Evolutionary conservation across 2,329 filamentous ascomycete genomes (phyloP).

Genomic region (Fusarium solani-melongenae): DNA sequence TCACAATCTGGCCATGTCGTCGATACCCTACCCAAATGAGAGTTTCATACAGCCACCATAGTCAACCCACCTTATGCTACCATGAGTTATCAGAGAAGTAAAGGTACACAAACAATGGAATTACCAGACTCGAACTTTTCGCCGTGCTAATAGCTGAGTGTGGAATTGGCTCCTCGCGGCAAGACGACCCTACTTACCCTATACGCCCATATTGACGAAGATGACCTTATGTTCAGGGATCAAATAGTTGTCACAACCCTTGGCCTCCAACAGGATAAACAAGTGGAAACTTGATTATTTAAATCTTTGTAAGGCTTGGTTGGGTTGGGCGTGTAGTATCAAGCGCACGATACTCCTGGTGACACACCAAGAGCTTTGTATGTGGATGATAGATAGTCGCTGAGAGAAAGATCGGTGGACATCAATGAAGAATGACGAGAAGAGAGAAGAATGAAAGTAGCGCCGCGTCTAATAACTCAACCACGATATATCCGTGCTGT

Average conservation of each 20-base stretch:
- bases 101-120: too few species aligned
- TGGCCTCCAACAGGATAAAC: not conserved
- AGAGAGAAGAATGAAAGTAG: not conserved
- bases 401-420: not conserved
- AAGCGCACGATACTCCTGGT: not conserved
- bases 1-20: not conserved
- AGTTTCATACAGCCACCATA: not conserved
- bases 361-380: not conserved
- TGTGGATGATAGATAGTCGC: not conserved
- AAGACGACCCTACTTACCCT: not conserved
- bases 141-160: not conserved
- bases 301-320: rapidly evolving
- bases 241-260: not conserved
- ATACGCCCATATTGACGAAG: not conserved
- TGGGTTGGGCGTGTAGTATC: not conserved
- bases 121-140: not conserved
- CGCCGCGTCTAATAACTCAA: rapidly evolving
- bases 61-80: not conserved
- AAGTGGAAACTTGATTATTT: rapidly evolving
- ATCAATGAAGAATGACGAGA: not conserved
- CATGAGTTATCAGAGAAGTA: rapidly evolving
- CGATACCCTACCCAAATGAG: rapidly evolving
- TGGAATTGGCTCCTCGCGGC: not conserved
- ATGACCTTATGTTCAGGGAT: not conserved
- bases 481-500: not conserved